phyloP scores from a whole-genome alignment of 2,329 filamentous ascomycete species.

The Aureobasidium musti region DNA sequence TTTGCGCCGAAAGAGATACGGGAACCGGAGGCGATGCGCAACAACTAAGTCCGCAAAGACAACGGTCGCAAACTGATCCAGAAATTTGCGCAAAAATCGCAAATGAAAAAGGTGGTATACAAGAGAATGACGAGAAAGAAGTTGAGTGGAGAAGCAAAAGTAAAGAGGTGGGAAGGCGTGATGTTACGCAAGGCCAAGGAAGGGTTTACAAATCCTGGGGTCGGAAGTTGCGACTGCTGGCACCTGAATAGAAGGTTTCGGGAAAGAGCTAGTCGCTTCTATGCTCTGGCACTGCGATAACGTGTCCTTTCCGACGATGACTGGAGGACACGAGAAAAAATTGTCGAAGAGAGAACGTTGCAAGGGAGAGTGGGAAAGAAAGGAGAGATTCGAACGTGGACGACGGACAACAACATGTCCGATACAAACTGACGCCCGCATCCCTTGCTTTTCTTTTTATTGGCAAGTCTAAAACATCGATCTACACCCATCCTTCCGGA shows the following conservation, averaged over 20 bases:
- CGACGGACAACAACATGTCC: conserved; percentile 12
- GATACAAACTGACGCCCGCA: conserved; percentile 5
- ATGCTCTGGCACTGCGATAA: not conserved
- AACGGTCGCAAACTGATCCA: conserved; percentile 4
- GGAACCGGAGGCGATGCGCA: conserved; percentile 22
- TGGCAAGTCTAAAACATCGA: conserved; percentile 15
- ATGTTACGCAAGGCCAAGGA: conserved; percentile 24
- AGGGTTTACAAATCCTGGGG: conserved; percentile 18
- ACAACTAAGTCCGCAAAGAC: conserved; percentile 23
- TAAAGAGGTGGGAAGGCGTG: conserved; percentile 24
- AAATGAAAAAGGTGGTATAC: not conserved
- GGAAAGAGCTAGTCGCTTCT: conserved; percentile 21
- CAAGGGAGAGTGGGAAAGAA: conserved; percentile 4
- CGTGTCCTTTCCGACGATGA: not conserved
- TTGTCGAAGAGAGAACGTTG: not conserved
- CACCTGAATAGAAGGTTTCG: not conserved
- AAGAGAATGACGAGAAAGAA: conserved; percentile 24
- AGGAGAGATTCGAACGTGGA: conserved; percentile 22
- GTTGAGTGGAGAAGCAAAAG: conserved; percentile 1
- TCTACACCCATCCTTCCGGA: conserved; percentile 11
- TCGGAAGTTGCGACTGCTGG: conserved; percentile 3
- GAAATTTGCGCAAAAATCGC: not conserved
- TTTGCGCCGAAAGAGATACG: conserved; percentile 22
- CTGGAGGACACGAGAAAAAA: not conserved
- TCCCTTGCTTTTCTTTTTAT: conserved; percentile 15